Evolutionary conservation across 345 rosid genomes (phyloP).

Genomic region (Rhodomyrtus tomentosa): DNA sequence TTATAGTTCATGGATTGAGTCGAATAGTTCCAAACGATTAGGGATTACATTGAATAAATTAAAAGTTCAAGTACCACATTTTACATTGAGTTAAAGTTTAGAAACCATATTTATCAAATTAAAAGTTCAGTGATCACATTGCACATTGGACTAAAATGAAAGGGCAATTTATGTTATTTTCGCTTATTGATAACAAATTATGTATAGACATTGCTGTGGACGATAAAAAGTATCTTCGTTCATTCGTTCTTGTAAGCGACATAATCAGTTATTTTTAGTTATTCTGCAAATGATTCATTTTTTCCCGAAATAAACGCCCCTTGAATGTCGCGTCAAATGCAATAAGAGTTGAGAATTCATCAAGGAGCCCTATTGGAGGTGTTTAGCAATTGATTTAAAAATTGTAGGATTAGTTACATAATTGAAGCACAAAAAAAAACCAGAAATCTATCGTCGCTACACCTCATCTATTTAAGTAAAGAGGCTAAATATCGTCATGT

Average conservation of each 20-base stretch:
- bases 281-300: not conserved
- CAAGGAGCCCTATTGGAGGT: not conserved
- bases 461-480: not conserved
- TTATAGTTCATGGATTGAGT: too few species aligned
- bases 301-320: rapidly evolving
- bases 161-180: too few species aligned
- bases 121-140: too few species aligned
- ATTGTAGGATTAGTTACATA: not conserved
- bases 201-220: not conserved
- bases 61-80: too few species aligned
- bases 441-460: not conserved
- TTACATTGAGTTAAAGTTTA: too few species aligned
- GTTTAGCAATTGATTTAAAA: not conserved
- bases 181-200: not conserved
- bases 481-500: not conserved
- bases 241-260: not conserved
- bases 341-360: not conserved
- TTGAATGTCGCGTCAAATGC: not conserved
- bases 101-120: too few species aligned
- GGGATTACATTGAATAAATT: too few species aligned
- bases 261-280: rapidly evolving
- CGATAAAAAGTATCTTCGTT: not conserved
- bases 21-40: too few species aligned
- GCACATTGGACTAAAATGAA: too few species aligned
- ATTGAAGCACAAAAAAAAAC: not conserved